Evolutionary conservation across 768 basidiomycete species (phyloP).

Genomic region (Rhodotorula taiwanensis): DNA sequence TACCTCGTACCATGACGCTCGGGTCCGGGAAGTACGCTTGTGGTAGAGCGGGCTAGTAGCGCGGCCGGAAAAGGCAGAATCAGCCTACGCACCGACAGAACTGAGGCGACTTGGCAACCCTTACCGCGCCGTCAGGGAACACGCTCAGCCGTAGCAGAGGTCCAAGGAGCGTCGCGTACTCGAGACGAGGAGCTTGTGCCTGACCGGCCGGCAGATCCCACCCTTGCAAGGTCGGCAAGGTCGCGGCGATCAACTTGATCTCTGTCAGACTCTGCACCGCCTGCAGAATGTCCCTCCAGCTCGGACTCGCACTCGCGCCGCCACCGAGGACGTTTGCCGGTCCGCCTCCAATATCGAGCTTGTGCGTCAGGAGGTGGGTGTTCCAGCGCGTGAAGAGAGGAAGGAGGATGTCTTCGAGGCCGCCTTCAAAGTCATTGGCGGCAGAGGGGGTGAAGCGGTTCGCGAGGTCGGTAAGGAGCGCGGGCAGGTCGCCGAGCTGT

Average conservation of each 20-base stretch:
- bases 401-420: conserved; percentile 70
- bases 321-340: no score
- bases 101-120: conserved; percentile 3
- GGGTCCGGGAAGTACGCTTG: conserved; percentile 78
- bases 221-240: conserved; percentile 46
- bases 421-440: conserved; percentile 55
- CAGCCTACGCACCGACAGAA: background rate
- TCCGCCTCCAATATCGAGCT: conserved; percentile 38
- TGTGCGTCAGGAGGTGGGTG: conserved; percentile 46
- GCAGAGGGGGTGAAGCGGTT: conserved; percentile 54
- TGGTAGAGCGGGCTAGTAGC: conserved; percentile 64
- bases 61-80: conserved; percentile 13
- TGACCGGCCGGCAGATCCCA: conserved; percentile 18
- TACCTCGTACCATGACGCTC: conserved; percentile 62
- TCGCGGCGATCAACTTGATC: conserved; percentile 71
- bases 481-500: conserved; percentile 61
- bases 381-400: conserved; percentile 52
- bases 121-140: conserved; percentile 77
- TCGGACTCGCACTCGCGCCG: conserved; percentile 33
- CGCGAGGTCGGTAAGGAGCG: conserved; percentile 76
- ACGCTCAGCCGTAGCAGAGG: conserved; percentile 76
- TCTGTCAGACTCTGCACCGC: conserved; percentile 74
- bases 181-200: conserved; percentile 45
- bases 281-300: conserved; percentile 76
- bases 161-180: conserved; percentile 56